These are phyloP conservation scores for Boletus fagicola DNA, from an alignment of 768 basidiomycete species.

Conservation along the genomic window DNA sequence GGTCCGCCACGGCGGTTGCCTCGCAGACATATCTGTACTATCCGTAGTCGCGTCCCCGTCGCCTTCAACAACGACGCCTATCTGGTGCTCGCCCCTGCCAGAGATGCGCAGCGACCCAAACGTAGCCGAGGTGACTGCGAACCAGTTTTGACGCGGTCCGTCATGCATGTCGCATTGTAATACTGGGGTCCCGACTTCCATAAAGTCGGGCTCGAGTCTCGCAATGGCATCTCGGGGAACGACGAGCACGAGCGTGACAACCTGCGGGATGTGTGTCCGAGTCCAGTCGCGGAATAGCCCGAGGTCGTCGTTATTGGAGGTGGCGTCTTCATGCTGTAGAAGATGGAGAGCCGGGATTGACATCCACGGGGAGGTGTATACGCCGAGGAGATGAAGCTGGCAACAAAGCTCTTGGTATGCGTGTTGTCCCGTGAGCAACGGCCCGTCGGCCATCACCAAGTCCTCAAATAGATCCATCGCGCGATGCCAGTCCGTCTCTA, in stretches of 20 bases:
- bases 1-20: constrained; percentile 14
- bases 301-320: background rate
- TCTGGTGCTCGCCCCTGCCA: constrained; percentile 20
- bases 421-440: constrained; percentile 22
- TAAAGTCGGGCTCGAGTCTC: constrained; percentile 6
- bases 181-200: constrained; percentile 5
- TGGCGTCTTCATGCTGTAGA: background rate
- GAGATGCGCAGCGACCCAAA: constrained; percentile 21
- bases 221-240: constrained; percentile 31
- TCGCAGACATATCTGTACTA: background rate
- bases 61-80: constrained; percentile 10
- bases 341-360: background rate
- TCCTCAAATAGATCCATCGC: constrained; percentile 37
- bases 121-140: constrained; percentile 21
- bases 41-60: background rate
- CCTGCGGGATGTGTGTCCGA: constrained; percentile 21
- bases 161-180: constrained; percentile 25
- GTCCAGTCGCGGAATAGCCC: constrained; percentile 31
- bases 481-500: constrained; percentile 41
- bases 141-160: constrained; percentile 6
- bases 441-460: constrained; percentile 6
- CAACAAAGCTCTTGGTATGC: constrained; percentile 46
- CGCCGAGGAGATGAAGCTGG: constrained; percentile 41
- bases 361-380: constrained; percentile 31
- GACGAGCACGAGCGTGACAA: constrained; percentile 32